These are phyloP conservation scores for Ceratobasidium sp. DNA, from an alignment of 1,284 basidiomycete genomes.

Conservation along the genomic window DNA sequence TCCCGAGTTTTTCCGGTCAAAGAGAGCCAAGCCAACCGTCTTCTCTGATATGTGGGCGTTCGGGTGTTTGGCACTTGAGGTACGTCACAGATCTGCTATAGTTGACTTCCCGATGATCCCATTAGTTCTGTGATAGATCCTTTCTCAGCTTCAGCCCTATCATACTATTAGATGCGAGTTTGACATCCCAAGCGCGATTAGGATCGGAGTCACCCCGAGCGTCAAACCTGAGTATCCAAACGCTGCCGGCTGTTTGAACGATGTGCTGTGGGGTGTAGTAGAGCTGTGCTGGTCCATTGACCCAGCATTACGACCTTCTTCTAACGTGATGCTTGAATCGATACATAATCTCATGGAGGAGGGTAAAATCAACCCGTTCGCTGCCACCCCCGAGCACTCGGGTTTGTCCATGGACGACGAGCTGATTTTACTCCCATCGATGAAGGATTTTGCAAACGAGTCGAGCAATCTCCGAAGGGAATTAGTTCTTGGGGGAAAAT, in stretches of 20 bases:
- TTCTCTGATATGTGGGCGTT: slow-evolving; percentile 35
- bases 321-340: background rate
- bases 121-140: slow-evolving; percentile 12
- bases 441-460: background rate
- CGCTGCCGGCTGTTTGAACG: slow-evolving; percentile 40
- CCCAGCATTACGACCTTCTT: slow-evolving; percentile 8
- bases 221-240: slow-evolving; percentile 27
- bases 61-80: slow-evolving; percentile 31
- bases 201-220: slow-evolving; percentile 4
- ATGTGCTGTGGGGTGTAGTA: slow-evolving; percentile 21
- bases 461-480: background rate
- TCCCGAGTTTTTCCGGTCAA: slow-evolving; percentile 12
- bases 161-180: slow-evolving; percentile 31
- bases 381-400: slow-evolving; percentile 19
- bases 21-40: slow-evolving; percentile 4
- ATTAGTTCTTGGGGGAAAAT: background rate
- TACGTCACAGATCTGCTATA: background rate
- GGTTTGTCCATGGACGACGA: background rate
- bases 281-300: slow-evolving; percentile 18
- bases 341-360: slow-evolving; percentile 12
- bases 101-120: background rate
- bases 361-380: background rate
- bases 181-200: slow-evolving; percentile 5
- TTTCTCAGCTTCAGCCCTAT: slow-evolving; percentile 30
- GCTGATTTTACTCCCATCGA: background rate